These are phyloP conservation scores for Brassica juncea DNA, from an alignment of 345 rosid genomes.

Conservation along the genomic window DNA sequence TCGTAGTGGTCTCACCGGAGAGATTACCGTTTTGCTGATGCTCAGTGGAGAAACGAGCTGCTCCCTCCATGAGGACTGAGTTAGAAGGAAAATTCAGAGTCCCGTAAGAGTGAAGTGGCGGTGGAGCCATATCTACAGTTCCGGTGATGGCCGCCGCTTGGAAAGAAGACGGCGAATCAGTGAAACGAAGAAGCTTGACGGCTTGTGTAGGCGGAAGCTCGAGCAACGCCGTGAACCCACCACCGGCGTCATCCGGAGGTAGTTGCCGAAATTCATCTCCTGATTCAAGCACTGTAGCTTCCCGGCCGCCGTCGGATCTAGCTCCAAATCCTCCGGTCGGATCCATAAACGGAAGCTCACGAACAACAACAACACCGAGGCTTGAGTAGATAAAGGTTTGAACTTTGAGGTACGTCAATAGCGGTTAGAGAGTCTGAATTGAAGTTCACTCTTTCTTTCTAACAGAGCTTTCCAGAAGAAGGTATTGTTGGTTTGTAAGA, in stretches of 20 bases:
- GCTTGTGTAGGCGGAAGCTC: slow-evolving; percentile 66
- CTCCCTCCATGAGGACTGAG: slow-evolving; percentile 39
- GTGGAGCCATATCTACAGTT: slow-evolving; percentile 24
- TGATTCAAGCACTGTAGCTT: slow-evolving; percentile 44
- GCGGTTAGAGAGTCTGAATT: slow-evolving; percentile 30
- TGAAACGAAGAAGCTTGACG: slow-evolving; percentile 59
- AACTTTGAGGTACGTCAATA: slow-evolving; percentile 24
- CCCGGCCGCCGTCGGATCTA: slow-evolving; percentile 48
- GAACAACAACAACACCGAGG: neutral
- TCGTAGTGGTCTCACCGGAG: slow-evolving; percentile 39
- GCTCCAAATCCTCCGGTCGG: slow-evolving; percentile 38
- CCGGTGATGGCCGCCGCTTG: slow-evolving; percentile 21
- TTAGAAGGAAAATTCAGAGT: slow-evolving; percentile 41
- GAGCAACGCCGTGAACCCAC: slow-evolving; percentile 69
- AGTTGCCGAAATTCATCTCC: slow-evolving; percentile 53
- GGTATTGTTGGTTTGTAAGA: neutral
- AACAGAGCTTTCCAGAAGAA: slow-evolving; percentile 31
- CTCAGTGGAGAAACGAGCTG: slow-evolving; percentile 44
- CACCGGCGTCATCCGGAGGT: slow-evolving; percentile 51
- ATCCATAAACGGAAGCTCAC: slow-evolving; percentile 41
- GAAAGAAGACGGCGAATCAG: slow-evolving; percentile 44
- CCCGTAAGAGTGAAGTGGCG: slow-evolving; percentile 34
- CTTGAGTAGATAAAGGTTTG: slow-evolving; percentile 7
- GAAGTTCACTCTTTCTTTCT: neutral
- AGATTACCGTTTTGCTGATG: slow-evolving; percentile 24